Base-by-base conservation (phyloP, 2,329 filamentous ascomycete genomes). In the Penicillium sp. region DNA sequence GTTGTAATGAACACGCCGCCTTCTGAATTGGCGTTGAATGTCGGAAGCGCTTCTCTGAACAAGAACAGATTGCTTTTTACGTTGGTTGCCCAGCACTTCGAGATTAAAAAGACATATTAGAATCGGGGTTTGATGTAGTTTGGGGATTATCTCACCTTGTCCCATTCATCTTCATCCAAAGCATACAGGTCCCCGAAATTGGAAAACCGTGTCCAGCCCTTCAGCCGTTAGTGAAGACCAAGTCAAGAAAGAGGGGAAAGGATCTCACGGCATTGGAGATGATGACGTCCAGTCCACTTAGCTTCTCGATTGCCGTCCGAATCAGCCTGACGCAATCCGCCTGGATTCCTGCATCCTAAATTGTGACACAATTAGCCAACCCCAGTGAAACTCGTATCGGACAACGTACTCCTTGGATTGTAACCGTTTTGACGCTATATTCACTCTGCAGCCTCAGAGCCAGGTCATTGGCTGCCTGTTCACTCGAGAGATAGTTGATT, bases 191-290 rank as follows among this genome's bases (percentile, higher is more conserved):
- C 81, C n/a, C 67, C 72, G 63, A 84, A 86, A 3, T 74, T 71
- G 24, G 78, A 74, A 56, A 86, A 80, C 54, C 79, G 80, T 0
- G 84, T 86, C 80, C 81, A 87, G 20, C 83, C 84, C 79, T 51
- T 10, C 14, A 20, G 11, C 18, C 27, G 31, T 35, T 24, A 24
- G 25, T 20, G 44, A 2, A 6, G 2, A 1, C 8, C 8, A 24
- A 7, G 8, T 8, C 14, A 20, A 5, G 24, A 2, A 10, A 42
- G 31, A 35, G 53, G 31, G 2, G 18, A 11, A 16, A 2, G 11
- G 40, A 11, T 18, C 41, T 40, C 62, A 84, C 81, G 16, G 87
- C 87, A 69, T 94, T 94, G 2, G 86, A 88, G 62, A 92, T 83
- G 39, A 94, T 76, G 36, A 90, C 79, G 70, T 94, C 89, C n/a